Base-by-base conservation (phyloP, 148 eudicot species). In the Rhododendron ovatum region DNA sequence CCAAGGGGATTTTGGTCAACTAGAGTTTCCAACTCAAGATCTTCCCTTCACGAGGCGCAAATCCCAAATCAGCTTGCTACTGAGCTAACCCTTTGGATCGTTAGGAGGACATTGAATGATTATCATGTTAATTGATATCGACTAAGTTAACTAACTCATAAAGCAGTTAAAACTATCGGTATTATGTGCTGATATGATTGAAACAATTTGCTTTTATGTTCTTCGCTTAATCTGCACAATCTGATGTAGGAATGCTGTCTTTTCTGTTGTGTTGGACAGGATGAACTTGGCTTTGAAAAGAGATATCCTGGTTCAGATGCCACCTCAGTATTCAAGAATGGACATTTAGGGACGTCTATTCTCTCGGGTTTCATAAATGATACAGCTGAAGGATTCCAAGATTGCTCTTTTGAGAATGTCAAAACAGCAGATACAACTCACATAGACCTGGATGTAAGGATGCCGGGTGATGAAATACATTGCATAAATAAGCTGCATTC, bases 261-360 rank as follows among this genome's bases (percentile, higher is more conserved):
- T 65, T 43, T 82, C 22, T n/a, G 45, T 48, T 78, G 82, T 82
- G 75, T 69, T 1, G 80, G 84, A 76, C 87, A 93, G 94, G 87
- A 83, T 71, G 81, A 61, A 33, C 14, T 75, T 88, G 81, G 84
- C 77, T 82, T 67, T 48, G 87, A 74, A 85, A 88, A 78, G 84
- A 85, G 83, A 55, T 85, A 74, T 87, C 82, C 55, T 7, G 77
- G 75, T 33, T 80, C 74, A 14, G 50, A 78, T 67, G 41, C 41
- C 71, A 73, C 85, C 84, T 85, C 63, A 7, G 22, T 80, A 85
- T 20, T 81, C 82, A 84, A 86, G 67, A 86, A 84, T 22, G 76
- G 85, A 81, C 81, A 67, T 51, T 76, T 63, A 53, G 86, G 82
- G 45, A 81, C 87, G 79, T 80, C 88, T 77, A 55, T 77, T 83